These are phyloP conservation scores for Phalaenopsis equestris DNA, from an alignment of 106 monocot species.

Conservation along the genomic window DNA sequence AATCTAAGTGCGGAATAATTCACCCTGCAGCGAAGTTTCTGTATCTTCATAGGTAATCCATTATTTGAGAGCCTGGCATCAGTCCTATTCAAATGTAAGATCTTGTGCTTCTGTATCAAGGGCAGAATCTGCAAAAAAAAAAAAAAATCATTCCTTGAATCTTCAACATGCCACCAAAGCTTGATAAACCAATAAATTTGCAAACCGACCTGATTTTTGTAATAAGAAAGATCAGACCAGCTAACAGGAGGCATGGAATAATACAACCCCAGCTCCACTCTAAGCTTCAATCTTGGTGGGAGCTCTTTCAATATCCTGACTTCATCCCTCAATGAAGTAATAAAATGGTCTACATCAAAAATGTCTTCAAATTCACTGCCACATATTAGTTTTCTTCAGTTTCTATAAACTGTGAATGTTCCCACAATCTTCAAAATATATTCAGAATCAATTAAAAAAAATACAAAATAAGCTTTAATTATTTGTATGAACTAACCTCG, in stretches of 20 bases:
- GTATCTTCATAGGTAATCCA: conserved; percentile 71
- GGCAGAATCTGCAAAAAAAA: conserved; percentile 64
- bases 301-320: conserved; percentile 86
- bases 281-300: conserved; percentile 71
- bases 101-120: conserved; percentile 72
- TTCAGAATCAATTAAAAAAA: not conserved
- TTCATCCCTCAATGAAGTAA: conserved; percentile 80
- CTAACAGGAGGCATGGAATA: conserved; percentile 88
- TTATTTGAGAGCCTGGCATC: conserved; percentile 91
- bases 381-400: conserved; percentile 2
- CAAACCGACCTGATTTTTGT: conserved; percentile 50
- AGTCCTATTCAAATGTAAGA: conserved; percentile 79
- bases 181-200: too few species aligned
- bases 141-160: not conserved
- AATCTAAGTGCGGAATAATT: conserved; percentile 75
- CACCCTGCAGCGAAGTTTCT: conserved; percentile 75
- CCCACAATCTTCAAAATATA: not conserved
- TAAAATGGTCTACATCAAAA: conserved; percentile 96
- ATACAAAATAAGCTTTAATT: not conserved
- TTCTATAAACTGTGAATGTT: not conserved
- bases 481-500: conserved; percentile 33
- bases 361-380: conserved; percentile 90
- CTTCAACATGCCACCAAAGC: not conserved
- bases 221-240: conserved; percentile 91
- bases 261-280: conserved; percentile 49